Evolutionary conservation across 2,329 filamentous ascomycete species (phyloP), one percentile per base, ranked within the genome.

Genomic region (Aotearoamyces nothofagi): DNA sequence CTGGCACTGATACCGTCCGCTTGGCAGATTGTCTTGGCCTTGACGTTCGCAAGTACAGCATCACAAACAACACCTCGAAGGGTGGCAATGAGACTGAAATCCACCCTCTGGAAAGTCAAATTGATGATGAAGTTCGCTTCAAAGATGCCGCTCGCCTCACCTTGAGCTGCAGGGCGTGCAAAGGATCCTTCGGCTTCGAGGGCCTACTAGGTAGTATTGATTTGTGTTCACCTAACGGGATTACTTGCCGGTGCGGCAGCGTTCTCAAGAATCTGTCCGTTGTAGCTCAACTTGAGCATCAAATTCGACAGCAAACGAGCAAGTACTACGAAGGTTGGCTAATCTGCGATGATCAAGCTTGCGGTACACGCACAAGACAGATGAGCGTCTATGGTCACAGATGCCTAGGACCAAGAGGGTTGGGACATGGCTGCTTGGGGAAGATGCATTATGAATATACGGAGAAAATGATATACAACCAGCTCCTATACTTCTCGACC

Each of bases 311-410:
- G 17, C 71, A 84, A 42, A 80, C 82, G 5, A 66, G 79, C 7
- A 69, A 70, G 26, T 98, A 98, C 61, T 96, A 98, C 53, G 80
- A 92, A 46, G 84, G 75, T 35, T 92, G 82, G 76, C 69, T 98
- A 5, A 64, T 82, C 22, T 98, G 90, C 53, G 80, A 93, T 51
- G 90, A 98, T 51, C 60, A 80, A 2, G 74, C 80, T 17, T 98
- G 90, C 53, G 79, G 78, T 15, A 79, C 75, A 47, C 77, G 82
- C 32, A 96, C 90, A 2, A 70, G 87, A 27, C 83, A 93, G 51
- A 86, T 96, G 63, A 81, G 74, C 43, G 90, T 98, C 22, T 93
- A 92, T 51, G 90, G 90, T 25, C 74, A 78, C 35, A 73, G 84
- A 27, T 98, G 90, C 50, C 63, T 96, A 5, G 90, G 90, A 0